Conservation (phyloP, 352 stramenopile species). For the Globisporangium carolinianum region DNA sequence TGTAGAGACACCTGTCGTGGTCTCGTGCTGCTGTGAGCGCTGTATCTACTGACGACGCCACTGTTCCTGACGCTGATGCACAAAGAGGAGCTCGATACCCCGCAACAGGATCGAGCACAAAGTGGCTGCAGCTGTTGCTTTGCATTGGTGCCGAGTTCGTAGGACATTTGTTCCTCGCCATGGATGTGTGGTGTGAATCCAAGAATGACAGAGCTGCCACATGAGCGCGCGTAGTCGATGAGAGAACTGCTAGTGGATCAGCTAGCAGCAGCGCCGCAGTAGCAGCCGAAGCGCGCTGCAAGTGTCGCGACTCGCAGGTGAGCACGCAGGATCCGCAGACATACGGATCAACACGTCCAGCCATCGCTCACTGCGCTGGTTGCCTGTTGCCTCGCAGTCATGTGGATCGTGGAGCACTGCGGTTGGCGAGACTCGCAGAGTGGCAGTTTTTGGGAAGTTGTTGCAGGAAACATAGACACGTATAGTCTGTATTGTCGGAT, state of each 20-base stretch:
- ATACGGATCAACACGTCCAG: background rate
- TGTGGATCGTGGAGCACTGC: background rate
- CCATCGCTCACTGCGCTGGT: background rate
- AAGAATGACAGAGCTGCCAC: too few relatives aligned
- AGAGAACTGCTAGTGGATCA: too few relatives aligned
- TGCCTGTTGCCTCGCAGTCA: background rate
- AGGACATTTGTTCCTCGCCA: too few relatives aligned
- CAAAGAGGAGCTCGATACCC: background rate
- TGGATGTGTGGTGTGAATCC: too few relatives aligned
- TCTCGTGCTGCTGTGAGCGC: background rate
- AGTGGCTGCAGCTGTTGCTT: background rate
- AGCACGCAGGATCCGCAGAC: background rate
- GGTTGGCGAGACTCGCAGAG: too few relatives aligned
- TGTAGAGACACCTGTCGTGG: constrained; percentile 9
- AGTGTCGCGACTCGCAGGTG: background rate
- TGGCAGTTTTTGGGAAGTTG: too few relatives aligned
- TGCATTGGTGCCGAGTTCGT: background rate
- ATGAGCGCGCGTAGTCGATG: too few relatives aligned
- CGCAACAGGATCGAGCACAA: background rate
- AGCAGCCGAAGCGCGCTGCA: background rate
- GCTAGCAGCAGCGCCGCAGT: too few relatives aligned
- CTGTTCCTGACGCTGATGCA: background rate
- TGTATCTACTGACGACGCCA: too few relatives aligned
- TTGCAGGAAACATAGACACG: too few relatives aligned
- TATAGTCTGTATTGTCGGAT: too few relatives aligned